Conservation (phyloP, 345 rosid genomes). For the Melastoma malabathricum region DNA sequence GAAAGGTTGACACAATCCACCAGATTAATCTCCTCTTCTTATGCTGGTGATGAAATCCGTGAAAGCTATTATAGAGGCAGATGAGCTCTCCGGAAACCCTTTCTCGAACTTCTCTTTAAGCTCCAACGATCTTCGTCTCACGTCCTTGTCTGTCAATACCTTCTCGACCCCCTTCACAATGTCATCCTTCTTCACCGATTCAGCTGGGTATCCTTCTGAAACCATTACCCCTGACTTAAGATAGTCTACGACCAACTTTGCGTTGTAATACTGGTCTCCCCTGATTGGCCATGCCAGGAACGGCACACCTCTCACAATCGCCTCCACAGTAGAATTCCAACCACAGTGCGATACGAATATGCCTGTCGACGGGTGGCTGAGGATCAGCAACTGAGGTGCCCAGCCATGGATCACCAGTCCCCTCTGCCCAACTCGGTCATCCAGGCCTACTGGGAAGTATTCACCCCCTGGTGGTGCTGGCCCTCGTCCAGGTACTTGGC, state of each 20-base stretch:
- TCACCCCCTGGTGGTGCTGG: slow-evolving; percentile 1
- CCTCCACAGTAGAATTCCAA: slow-evolving; percentile 31
- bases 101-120: slow-evolving; percentile 9
- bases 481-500: slow-evolving; percentile 6
- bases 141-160: slow-evolving; percentile 23
- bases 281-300: slow-evolving; percentile 24
- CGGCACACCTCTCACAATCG: slow-evolving; percentile 19
- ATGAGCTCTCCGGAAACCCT: slow-evolving; percentile 23
- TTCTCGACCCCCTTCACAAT: slow-evolving; percentile 21
- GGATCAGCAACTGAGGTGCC: slow-evolving; percentile 30
- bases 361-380: slow-evolving; percentile 27
- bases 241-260: slow-evolving; percentile 18
- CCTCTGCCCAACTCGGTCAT: slow-evolving; percentile 11
- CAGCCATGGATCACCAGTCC: slow-evolving; percentile 25
- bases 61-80: slow-evolving; percentile 15
- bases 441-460: slow-evolving; percentile 11
- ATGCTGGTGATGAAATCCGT: slow-evolving; percentile 8
- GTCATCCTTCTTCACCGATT: slow-evolving; percentile 8
- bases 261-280: slow-evolving; percentile 23
- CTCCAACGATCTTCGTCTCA: slow-evolving; percentile 4
- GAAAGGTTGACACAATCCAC: too few relatives aligned
- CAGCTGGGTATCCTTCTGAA: slow-evolving; percentile 11
- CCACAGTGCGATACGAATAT: slow-evolving; percentile 34
- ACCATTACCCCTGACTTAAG: slow-evolving; percentile 13
- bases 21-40: neutral